phyloP scores from a whole-genome alignment of 441 rosid species.

The Jatropha multifida region DNA sequence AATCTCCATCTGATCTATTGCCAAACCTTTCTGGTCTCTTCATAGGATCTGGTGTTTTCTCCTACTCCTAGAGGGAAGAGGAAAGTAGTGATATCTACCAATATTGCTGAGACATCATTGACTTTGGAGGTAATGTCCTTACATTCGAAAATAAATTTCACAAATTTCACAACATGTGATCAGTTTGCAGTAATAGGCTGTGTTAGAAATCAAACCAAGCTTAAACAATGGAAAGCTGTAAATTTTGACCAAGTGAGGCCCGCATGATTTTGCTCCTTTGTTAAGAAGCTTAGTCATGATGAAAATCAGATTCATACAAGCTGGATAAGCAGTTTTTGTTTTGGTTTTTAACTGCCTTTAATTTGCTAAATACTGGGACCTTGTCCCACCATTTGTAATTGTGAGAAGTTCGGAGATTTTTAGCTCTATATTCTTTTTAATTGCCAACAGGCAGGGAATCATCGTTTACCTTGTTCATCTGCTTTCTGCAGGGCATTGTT shows the following conservation, averaged over 20 bases:
- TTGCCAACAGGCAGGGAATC: slow-evolving; percentile 3
- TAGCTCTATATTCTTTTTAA: no score
- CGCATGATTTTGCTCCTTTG: no score
- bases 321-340: no score
- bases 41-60: slow-evolving; percentile 78
- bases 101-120: slow-evolving; percentile 93
- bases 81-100: slow-evolving; percentile 90
- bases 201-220: no score
- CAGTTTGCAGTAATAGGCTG: neutral
- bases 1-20: slow-evolving; percentile 14
- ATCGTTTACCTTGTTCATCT: slow-evolving; percentile 22
- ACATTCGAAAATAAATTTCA: slow-evolving; percentile 7
- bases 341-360: no score
- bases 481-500: slow-evolving; percentile 71
- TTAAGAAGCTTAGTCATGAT: no score
- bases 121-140: slow-evolving; percentile 71
- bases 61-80: slow-evolving; percentile 92
- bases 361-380: no score
- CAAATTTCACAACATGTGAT: slow-evolving; percentile 9
- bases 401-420: no score
- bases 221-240: no score
- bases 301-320: no score
- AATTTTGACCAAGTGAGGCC: no score
- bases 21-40: slow-evolving; percentile 15
- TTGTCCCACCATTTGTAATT: no score